A percentile compares a stretch with the other conserved stretches of the same genome.
phyloP scores from a whole-genome alignment of 2,329 filamentous ascomycete genomes.

The Colletotrichum chlorophyti region DNA sequence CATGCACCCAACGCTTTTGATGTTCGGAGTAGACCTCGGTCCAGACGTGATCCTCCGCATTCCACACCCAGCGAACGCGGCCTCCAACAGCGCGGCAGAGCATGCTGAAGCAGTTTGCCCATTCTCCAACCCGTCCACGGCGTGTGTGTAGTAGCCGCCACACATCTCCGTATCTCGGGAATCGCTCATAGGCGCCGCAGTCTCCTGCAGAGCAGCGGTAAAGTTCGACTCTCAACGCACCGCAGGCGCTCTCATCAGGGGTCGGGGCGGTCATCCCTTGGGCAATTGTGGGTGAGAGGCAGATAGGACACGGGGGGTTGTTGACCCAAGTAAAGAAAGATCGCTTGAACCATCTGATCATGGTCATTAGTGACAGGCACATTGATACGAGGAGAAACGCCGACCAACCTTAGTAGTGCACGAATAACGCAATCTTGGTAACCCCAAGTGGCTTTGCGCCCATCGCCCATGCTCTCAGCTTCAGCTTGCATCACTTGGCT shows the following conservation, averaged over 20 bases:
- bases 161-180: constrained; percentile 93
- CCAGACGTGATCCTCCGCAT: constrained; percentile 96
- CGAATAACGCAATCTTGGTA: constrained; percentile 97
- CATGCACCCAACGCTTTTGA: constrained; percentile 93
- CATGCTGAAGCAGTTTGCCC: constrained; percentile 99
- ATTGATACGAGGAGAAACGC: background rate
- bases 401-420: constrained; percentile 72
- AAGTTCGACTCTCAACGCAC: constrained; percentile 86
- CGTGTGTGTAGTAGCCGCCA: constrained; percentile 90
- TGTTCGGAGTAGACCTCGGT: constrained; percentile 97
- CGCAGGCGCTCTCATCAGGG: constrained; percentile 87
- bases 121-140: constrained; percentile 88
- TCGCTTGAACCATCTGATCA: constrained; percentile 85
- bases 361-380: constrained; percentile 11
- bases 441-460: constrained; percentile 86
- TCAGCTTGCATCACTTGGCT: constrained; percentile 85
- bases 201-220: constrained; percentile 82
- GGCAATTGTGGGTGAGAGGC: constrained; percentile 81
- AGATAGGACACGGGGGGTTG: constrained; percentile 86
- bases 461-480: constrained; percentile 84
- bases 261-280: constrained; percentile 85
- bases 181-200: constrained; percentile 84
- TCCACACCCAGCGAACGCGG: constrained; percentile 97
- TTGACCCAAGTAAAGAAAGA: constrained; percentile 97
- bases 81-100: constrained; percentile 91